These are phyloP conservation scores for Yamadazyma atmosphaerica DNA, from an alignment of 1,139 yeast species.

Conservation along the genomic window DNA sequence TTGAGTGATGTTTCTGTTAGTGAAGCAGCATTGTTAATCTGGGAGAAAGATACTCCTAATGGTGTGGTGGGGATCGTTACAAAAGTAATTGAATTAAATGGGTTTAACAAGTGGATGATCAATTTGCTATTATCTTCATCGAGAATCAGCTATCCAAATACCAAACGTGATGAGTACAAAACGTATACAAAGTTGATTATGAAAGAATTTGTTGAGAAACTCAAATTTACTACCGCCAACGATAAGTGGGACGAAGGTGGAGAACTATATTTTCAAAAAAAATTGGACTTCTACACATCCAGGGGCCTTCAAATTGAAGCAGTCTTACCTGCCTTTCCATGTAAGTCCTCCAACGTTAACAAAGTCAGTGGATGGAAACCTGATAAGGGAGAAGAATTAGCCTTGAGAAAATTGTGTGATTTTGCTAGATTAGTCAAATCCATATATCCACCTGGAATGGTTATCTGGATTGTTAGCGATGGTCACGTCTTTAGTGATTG, in stretches of 20 bases:
- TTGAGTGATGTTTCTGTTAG: slow-evolving; percentile 12
- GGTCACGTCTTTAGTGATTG: slow-evolving; percentile 70
- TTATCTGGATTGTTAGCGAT: slow-evolving; percentile 59
- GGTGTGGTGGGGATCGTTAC: slow-evolving; percentile 30
- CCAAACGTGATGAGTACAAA: slow-evolving; percentile 3
- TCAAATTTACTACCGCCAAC: slow-evolving; percentile 47
- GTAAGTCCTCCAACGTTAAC: slow-evolving; percentile 56
- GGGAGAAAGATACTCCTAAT: slow-evolving; percentile 18
- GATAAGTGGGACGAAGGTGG: slow-evolving; percentile 56
- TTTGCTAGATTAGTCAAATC: slow-evolving; percentile 33
- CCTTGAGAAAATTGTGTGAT: slow-evolving; percentile 30
- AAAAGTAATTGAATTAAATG: slow-evolving; percentile 19
- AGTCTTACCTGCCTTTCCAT: slow-evolving; percentile 65
- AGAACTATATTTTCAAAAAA: slow-evolving; percentile 36
- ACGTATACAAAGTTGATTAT: slow-evolving; percentile 22
- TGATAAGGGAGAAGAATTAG: slow-evolving; percentile 47
- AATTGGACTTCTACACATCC: slow-evolving; percentile 49
- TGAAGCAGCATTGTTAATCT: slow-evolving; percentile 15
- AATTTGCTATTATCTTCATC: slow-evolving; percentile 22
- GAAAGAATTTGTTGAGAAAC: slow-evolving; percentile 35
- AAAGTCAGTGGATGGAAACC: slow-evolving; percentile 55
- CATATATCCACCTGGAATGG: slow-evolving; percentile 56
- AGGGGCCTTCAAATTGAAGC: slow-evolving; percentile 51
- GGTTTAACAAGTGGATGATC: slow-evolving; percentile 38
- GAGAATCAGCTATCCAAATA: slow-evolving; percentile 9